These are phyloP conservation scores for Pseudonitzschia pungens DNA, from an alignment of 108 stramenopile species.

Conservation along the genomic window DNA sequence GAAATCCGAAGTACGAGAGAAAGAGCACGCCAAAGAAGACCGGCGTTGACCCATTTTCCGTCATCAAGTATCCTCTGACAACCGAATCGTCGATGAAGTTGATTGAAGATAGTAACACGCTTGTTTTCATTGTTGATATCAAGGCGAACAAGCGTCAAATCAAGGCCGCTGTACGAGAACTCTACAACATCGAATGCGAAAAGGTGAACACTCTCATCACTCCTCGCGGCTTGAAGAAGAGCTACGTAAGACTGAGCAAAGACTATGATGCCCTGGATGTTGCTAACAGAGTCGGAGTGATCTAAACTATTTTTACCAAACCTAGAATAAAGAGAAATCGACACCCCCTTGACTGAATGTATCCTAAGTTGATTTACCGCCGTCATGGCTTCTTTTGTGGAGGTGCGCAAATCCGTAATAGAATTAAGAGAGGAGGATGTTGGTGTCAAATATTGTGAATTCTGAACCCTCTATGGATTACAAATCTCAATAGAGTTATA, in stretches of 20 bases:
- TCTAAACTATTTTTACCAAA: slow-evolving; percentile 56
- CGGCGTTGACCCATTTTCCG: slow-evolving; percentile 75
- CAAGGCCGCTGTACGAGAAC: slow-evolving; percentile 96
- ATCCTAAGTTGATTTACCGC: too few relatives aligned
- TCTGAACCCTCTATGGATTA: too few relatives aligned
- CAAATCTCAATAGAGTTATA: too few relatives aligned
- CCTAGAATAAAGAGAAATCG: neutral
- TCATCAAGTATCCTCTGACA: slow-evolving; percentile 98
- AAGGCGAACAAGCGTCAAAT: slow-evolving; percentile 99
- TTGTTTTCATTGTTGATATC: slow-evolving; percentile 99
- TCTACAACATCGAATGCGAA: slow-evolving; percentile 96
- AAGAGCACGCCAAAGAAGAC: slow-evolving; percentile 82
- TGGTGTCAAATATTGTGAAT: too few relatives aligned
- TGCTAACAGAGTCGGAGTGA: slow-evolving; percentile 99
- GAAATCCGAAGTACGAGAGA: slow-evolving; percentile 89
- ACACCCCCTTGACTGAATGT: too few relatives aligned
- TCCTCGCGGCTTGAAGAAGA: slow-evolving; percentile 98
- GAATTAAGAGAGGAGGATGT: too few relatives aligned
- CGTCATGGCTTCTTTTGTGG: too few relatives aligned
- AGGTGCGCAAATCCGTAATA: too few relatives aligned
- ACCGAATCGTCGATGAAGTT: slow-evolving; percentile 99
- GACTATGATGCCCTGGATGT: slow-evolving; percentile 99
- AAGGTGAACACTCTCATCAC: slow-evolving; percentile 99
- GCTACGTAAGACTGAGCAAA: slow-evolving; percentile 96
- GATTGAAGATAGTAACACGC: slow-evolving; percentile 99